Evolutionary conservation across 495 filamentous ascomycete species (phyloP).

Genomic region (Aspergillus conjunctus): DNA sequence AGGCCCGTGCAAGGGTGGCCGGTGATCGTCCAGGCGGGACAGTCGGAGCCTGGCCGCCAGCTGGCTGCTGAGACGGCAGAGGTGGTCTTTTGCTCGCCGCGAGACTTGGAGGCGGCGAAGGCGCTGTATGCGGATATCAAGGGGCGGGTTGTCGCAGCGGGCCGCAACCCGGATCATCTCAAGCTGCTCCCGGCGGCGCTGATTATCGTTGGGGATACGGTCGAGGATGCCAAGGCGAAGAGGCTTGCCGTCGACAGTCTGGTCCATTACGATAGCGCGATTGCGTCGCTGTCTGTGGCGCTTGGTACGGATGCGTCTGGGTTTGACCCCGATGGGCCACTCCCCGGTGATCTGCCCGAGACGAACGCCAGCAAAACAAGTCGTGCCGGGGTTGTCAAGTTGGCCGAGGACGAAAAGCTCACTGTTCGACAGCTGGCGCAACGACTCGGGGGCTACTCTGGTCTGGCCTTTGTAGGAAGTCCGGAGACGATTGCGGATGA

Average conservation of each 20-base stretch:
- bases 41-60: slow-evolving; percentile 55
- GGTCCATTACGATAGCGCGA: slow-evolving; percentile 58
- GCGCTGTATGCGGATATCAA: slow-evolving; percentile 57
- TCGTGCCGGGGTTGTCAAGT: slow-evolving; percentile 43
- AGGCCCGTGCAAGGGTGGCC: slow-evolving; percentile 58
- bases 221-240: slow-evolving; percentile 52
- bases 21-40: slow-evolving; percentile 58
- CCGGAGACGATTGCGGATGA: slow-evolving; percentile 51
- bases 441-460: slow-evolving; percentile 51
- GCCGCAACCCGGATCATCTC: slow-evolving; percentile 45
- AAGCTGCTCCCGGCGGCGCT: slow-evolving; percentile 58
- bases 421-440: slow-evolving; percentile 55
- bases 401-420: slow-evolving; percentile 47
- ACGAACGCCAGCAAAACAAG: slow-evolving; percentile 57
- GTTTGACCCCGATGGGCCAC: slow-evolving; percentile 51
- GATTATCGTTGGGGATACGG: slow-evolving; percentile 45
- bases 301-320: slow-evolving; percentile 49
- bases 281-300: slow-evolving; percentile 54
- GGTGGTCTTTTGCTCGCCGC: slow-evolving; percentile 51
- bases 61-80: slow-evolving; percentile 58
- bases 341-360: slow-evolving; percentile 52
- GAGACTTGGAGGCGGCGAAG: slow-evolving; percentile 48
- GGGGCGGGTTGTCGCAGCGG: slow-evolving; percentile 44
- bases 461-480: slow-evolving; percentile 56
- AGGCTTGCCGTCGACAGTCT: slow-evolving; percentile 52